Evolutionary conservation across 768 basidiomycete genomes (phyloP), one percentile per base, ranked within the genome.

Genomic region (Botryobasidium botryosum): DNA sequence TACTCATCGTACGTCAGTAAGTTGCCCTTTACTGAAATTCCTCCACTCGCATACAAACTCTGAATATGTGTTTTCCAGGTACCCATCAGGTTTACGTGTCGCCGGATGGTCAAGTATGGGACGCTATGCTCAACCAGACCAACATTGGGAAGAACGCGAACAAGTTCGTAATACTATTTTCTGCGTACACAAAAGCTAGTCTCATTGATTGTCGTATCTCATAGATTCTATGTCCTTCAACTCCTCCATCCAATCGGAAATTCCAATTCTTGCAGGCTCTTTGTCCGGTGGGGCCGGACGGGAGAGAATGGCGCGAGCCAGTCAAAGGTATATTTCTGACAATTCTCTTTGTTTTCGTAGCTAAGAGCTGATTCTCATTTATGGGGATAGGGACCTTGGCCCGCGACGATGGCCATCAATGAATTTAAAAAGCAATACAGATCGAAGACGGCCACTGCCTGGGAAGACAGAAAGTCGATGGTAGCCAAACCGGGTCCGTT

Each of bases 361-460:
- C 38, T 28, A 7, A 45, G 32, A 8, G 50, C 6, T 6, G 2
- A 4, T 24, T 13, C 13, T n/a, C 20, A 31, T 18, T 23, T 35
- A 12, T 26, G 17, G 10, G 6, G 17, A 27, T 42, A 74, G 71
- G 74, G 74, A 4, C 70, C 73, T 13, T 74, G 62, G 53, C 10
- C 56, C 3, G 23, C 68, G 0, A 41, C 53, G 4, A 43, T 24
- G 0, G 74, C 70, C 1, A 59, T 74, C 25, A 45, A n/a, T 15
- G 68, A 70, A 50, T 77, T 76, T 59, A 73, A 71, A 56, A 71
- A 70, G 48, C 73, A 74, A 55, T 77, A 75, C 62, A 72, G 63
- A 56, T 50, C 62, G 1, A 77, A 77, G 55, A 62, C 74, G 1
- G 67, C 58, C 0, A 60, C 60, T 2, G 52, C 53, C 31, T 77